Base-by-base conservation (phyloP, 495 filamentous ascomycete species). In the Hypoxylon crocopeplum region DNA sequence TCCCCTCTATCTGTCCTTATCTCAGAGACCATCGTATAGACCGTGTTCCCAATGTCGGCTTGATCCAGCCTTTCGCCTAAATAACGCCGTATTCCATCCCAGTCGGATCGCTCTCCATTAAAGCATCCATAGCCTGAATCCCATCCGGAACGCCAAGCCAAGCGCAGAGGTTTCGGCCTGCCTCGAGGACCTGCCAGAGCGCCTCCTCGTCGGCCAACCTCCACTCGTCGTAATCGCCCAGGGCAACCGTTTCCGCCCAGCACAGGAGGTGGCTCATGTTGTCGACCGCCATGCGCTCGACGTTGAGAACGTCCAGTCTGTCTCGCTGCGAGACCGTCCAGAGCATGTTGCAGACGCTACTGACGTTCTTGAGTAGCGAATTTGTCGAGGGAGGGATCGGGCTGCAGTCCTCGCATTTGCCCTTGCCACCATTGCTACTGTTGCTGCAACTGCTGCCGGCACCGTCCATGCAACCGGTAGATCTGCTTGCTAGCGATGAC, bases 201-300 rank as follows among this genome's bases (percentile, higher is more conserved):
- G 56, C 33, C 13, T 33, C 36, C 15, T 48, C 62, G 15, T 51
- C 33, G 2, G 50, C 44, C 13, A 27, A 16, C 13, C 11, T 12
- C 62, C 62, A 56, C 45, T 65, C 56, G 33, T 65, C 56, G 13
- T 34, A 46, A n/a, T 56, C 48, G 20, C 58, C 51, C 0, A 68
- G 32, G 1, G 53, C 56, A 2, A 72, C 49, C 2, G 66, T 68
- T 24, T 72, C 68, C 12, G 68, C 68, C 66, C 63, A 71, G 13
- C 8, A 32, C 1, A 71, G 45, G 0, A 72, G 51, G 4, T 24
- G 40, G 8, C 44, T 41, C 70, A 72, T 71, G 42, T 56, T 55
- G 4, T 37, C 30, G 12, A 64, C 58, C 6, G 70, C 52, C 12
- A 24, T 12, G 5, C 52, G 57, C 32, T 71, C 68, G 2, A 61